Evolutionary conservation across 176 grass and related monocot species (phyloP).

Genomic region (Oryza glumipatula): DNA sequence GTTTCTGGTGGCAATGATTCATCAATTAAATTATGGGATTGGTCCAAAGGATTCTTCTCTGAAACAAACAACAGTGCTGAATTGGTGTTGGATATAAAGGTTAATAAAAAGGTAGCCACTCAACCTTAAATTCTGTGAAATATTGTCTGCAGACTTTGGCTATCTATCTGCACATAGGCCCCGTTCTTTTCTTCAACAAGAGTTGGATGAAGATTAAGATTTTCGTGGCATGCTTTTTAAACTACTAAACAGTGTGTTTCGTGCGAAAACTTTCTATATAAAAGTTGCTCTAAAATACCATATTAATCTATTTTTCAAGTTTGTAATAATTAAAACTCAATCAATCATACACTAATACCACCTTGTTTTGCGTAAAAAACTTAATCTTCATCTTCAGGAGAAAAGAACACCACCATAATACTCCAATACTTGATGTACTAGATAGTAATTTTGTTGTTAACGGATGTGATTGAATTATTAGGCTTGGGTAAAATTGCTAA

Average conservation of each 20-base stretch:
- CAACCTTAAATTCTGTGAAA: conserved; percentile 27
- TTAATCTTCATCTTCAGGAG: too few relatives aligned
- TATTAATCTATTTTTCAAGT: too few relatives aligned
- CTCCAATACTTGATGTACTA: not conserved
- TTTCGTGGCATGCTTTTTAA: too few relatives aligned
- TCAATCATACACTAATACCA: too few relatives aligned
- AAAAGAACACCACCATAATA: too few relatives aligned
- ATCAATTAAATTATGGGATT: conserved; percentile 89
- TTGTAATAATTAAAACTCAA: too few relatives aligned
- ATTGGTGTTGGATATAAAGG: conserved; percentile 72
- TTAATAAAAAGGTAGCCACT: conserved; percentile 75
- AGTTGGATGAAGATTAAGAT: too few relatives aligned
- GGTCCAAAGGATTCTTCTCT: conserved; percentile 73
- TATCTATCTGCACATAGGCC: conserved; percentile 18
- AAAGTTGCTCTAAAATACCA: too few relatives aligned
- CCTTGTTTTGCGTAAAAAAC: too few relatives aligned
- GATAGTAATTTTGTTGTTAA: not conserved
- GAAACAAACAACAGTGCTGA: conserved; percentile 57
- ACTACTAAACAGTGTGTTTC: too few relatives aligned
- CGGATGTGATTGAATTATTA: not conserved
- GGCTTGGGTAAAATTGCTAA: conserved; percentile 18
- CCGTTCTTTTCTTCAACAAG: too few relatives aligned
- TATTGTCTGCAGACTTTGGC: not conserved
- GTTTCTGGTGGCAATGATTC: conserved; percentile 96
- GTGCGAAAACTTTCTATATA: too few relatives aligned